Percentiles rank a stretch among this genome's conserved stretches.
Conservation (phyloP, 208 protist species). For the Porcisia hertigi region DNA sequence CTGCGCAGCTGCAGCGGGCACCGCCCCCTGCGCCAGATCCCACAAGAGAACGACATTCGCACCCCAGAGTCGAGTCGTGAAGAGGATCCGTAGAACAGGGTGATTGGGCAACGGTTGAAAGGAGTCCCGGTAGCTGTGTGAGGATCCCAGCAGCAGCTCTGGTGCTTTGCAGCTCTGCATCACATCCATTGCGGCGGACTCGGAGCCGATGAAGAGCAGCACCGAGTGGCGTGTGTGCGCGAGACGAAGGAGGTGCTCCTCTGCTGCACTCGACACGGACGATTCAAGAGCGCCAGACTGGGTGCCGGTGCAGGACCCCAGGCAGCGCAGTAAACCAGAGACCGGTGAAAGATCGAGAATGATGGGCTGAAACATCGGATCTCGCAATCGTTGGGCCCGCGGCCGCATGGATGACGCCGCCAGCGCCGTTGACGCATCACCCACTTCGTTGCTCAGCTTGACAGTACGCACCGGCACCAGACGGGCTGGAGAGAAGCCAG, state of each 20-base stretch:
- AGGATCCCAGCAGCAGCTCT: slow-evolving; percentile 44
- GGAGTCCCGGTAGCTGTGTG: slow-evolving; percentile 23
- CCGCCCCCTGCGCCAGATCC: not conserved
- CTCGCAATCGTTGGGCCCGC: slow-evolving; percentile 11
- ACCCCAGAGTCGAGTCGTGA: slow-evolving; percentile 69
- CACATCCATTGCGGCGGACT: slow-evolving; percentile 42
- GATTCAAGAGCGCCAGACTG: slow-evolving; percentile 21
- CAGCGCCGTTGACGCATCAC: slow-evolving; percentile 3
- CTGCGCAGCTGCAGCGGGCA: not conserved
- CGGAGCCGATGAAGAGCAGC: slow-evolving; percentile 68
- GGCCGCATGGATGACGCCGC: not conserved
- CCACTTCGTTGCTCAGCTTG: slow-evolving; percentile 46
- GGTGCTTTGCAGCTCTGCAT: slow-evolving; percentile 35
- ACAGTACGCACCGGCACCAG: slow-evolving; percentile 59
- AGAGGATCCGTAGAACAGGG: slow-evolving; percentile 44
- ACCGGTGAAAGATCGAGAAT: slow-evolving; percentile 70
- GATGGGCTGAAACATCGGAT: slow-evolving; percentile 49
- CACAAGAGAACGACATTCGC: slow-evolving; percentile 39
- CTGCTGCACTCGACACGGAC: slow-evolving; percentile 36
- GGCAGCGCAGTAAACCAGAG: slow-evolving; percentile 40
- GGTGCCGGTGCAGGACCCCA: slow-evolving; percentile 38
- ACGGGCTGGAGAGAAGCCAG: slow-evolving; percentile 16
- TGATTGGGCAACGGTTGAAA: slow-evolving; percentile 50
- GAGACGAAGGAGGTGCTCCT: slow-evolving; percentile 71
- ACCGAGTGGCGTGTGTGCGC: slow-evolving; percentile 57